Evolutionary conservation across 306 rosid species (phyloP).

Genomic region (Casuarina equisetifolia): DNA sequence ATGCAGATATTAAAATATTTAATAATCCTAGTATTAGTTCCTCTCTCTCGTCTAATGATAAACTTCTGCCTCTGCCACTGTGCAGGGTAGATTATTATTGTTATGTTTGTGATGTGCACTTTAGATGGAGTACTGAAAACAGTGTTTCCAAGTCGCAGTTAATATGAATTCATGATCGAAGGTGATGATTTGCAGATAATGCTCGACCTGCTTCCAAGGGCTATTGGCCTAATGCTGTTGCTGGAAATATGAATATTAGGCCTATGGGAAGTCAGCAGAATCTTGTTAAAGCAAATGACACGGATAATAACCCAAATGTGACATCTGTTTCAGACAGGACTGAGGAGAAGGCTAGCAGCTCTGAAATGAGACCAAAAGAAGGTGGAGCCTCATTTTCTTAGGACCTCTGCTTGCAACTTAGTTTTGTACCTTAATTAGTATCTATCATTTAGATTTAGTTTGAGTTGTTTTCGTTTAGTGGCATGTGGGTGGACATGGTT

Average conservation of each 20-base stretch:
- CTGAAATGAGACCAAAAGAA: conserved; percentile 82
- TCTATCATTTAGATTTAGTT: not conserved
- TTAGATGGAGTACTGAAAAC: not conserved
- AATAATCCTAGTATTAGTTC: too few species aligned
- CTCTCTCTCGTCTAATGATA: too few species aligned
- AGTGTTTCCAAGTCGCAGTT: not conserved
- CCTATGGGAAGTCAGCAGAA: conserved; percentile 36
- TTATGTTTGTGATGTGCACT: not conserved
- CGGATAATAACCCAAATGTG: conserved; percentile 26
- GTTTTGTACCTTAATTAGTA: not conserved
- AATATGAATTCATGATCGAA: conserved; percentile 25
- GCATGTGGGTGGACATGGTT: not conserved
- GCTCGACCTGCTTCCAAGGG: conserved; percentile 36
- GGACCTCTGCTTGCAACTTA: conserved; percentile 14
- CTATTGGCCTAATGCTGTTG: conserved; percentile 33
- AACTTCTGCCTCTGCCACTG: too few species aligned
- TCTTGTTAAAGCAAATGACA: conserved; percentile 16
- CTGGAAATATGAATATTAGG: conserved; percentile 33
- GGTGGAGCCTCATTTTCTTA: conserved; percentile 44
- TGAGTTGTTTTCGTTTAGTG: conserved; percentile 3
- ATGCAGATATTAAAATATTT: too few species aligned
- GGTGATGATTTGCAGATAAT: conserved; percentile 41
- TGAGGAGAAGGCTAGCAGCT: conserved; percentile 75
- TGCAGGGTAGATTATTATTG: not conserved
- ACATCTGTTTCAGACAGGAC: conserved; percentile 36